Evolutionary conservation across 2,329 filamentous ascomycete species (phyloP), one percentile per base, ranked within the genome.

Genomic region (Beauveria rudraprayagi): DNA sequence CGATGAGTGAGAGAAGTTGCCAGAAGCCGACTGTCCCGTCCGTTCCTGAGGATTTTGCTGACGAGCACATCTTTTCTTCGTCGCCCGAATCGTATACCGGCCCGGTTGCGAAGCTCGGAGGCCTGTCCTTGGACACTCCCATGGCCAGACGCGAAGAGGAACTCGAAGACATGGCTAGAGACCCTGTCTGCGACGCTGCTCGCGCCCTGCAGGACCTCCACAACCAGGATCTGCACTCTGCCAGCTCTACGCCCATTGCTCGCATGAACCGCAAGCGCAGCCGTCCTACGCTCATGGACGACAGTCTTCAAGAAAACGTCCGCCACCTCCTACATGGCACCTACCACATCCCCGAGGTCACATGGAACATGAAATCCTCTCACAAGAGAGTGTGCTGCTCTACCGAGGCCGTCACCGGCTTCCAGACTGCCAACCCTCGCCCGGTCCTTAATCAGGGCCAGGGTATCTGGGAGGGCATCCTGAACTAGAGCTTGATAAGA

Each of bases 301-400:
- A 78, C 61, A 73, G 77, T n/a, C 76, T 87, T 9, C 86, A 89
- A 68, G 84, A 88, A 63, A 86, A 87, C 62, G 86, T 90, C 11
- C 84, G 86, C 59, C 81, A 85, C 57, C 77, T 89, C 66, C 75
- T 90, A 30, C 74, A 74, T 50, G 74, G 70, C 40, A 68, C 68
- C 56, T 72, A 75, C 65, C 61, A 70, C 64, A 65, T 63, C 64
- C 58, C 63, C 65, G 55, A 67, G 67, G 34, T 62, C 66, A 54
- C 65, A 17, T 78, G 76, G 72, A 67, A 76, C 40, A 71, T 80
- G 37, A 74, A 78, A 51, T 78, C 78, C 65, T 78, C 80, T 65
- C 77, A 82, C 64, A 90, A 90, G 76, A 82, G 87, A 66, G 78
- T 88, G 43, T 88, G 87, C 75, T 89, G 84, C 73, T 82, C 84